Percentiles rank a stretch among this genome's conserved stretches.
Conservation (phyloP, 192 early-diverging fungal species). For the Umbelopsis sp. region DNA sequence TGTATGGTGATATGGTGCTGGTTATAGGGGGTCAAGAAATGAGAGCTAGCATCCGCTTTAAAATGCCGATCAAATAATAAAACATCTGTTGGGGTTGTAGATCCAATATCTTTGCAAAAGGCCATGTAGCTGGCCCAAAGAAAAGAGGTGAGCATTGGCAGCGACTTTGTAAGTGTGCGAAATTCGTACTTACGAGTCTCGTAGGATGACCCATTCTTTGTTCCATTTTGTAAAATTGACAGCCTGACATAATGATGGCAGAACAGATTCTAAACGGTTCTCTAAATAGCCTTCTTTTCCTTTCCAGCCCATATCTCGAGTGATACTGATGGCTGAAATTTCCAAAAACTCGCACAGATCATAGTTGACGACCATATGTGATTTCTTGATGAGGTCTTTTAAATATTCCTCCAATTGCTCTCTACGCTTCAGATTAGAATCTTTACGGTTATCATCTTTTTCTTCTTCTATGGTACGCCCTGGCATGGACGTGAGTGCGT, state of each 20-base stretch:
- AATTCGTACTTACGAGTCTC: conserved; percentile 60
- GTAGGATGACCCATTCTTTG: conserved; percentile 72
- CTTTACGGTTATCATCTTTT: conserved; percentile 29
- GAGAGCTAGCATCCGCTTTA: conserved; percentile 21
- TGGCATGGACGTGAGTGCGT: conserved; percentile 28
- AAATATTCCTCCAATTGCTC: conserved; percentile 64
- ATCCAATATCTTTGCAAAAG: conserved; percentile 49
- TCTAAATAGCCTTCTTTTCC: conserved; percentile 80
- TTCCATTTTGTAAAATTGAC: conserved; percentile 47
- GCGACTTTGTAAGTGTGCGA: neutral
- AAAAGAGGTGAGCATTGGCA: neutral
- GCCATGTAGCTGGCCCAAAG: conserved; percentile 45
- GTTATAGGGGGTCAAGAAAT: conserved; percentile 30
- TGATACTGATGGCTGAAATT: conserved; percentile 70
- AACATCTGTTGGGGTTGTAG: conserved; percentile 47
- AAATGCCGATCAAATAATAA: conserved; percentile 56
- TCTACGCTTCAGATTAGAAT: conserved; percentile 53
- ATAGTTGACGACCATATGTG: conserved; percentile 65
- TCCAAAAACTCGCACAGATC: conserved; percentile 81
- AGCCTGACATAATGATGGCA: conserved; percentile 15
- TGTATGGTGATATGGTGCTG: conserved; percentile 61
- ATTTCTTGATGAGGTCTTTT: conserved; percentile 54
- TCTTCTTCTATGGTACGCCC: conserved; percentile 24
- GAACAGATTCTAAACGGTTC: conserved; percentile 52
- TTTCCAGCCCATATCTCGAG: conserved; percentile 83